Conservation (phyloP, 768 basidiomycete genomes). For the Collybiopsis confluens region DNA sequence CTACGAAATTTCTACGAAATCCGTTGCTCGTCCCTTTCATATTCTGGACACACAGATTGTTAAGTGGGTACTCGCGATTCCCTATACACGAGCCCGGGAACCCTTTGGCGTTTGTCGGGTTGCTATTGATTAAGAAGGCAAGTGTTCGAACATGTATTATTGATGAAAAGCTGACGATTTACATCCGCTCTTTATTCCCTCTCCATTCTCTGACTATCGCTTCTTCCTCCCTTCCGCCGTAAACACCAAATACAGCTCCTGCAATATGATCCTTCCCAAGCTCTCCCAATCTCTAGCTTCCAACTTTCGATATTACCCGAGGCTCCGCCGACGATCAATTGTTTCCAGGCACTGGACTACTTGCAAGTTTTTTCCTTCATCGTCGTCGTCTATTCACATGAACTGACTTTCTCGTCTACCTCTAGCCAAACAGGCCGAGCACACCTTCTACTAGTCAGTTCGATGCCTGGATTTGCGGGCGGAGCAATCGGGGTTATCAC, state of each 20-base stretch:
- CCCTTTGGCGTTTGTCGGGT: conserved; percentile 68
- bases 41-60: conserved; percentile 36
- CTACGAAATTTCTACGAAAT: too few species aligned
- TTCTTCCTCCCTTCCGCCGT: not conserved
- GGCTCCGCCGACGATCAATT: conserved; percentile 83
- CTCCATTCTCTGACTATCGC: not conserved
- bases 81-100: conserved; percentile 78
- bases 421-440: conserved; percentile 90
- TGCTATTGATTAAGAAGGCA: conserved; percentile 82
- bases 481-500: conserved; percentile 92
- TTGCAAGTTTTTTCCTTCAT: conserved; percentile 47
- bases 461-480: conserved; percentile 74
- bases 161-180: conserved; percentile 8
- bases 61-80: conserved; percentile 90
- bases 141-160: too few species aligned
- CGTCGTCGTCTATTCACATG: not conserved
- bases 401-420: not conserved
- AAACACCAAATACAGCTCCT: conserved; percentile 52
- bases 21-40: not conserved
- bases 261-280: conserved; percentile 82
- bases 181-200: not conserved
- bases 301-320: conserved; percentile 83
- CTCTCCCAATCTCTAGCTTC: conserved; percentile 70
- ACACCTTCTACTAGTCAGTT: conserved; percentile 83
- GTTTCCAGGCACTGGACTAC: conserved; percentile 92